Conservation (phyloP, 1,139 yeast genomes). For the Taphrina sp. region DNA sequence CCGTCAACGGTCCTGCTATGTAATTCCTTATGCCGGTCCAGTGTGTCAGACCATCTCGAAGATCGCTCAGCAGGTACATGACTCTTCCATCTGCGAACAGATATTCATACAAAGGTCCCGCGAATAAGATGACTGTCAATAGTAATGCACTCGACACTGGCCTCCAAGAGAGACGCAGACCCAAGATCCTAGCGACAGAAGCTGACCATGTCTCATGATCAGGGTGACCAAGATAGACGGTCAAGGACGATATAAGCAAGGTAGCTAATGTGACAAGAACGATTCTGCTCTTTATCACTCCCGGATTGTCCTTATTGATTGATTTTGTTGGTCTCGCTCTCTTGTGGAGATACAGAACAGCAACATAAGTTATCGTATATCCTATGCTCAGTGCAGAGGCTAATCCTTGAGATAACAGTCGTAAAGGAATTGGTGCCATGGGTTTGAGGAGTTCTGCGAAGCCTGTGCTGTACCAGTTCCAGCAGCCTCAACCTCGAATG, state of each 20-base stretch:
- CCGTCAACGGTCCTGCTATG: constrained; percentile 73
- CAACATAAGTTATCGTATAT: constrained; percentile 43
- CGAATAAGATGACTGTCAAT: constrained; percentile 46
- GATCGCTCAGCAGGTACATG: too few species aligned
- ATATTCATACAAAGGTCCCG: constrained; percentile 60
- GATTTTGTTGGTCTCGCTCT: constrained; percentile 42
- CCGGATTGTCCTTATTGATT: constrained; percentile 42
- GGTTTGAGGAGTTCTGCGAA: too few species aligned
- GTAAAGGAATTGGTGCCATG: constrained; percentile 11
- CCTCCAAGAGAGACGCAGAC: constrained; percentile 31
- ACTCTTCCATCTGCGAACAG: constrained; percentile 41
- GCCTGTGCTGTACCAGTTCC: too few species aligned
- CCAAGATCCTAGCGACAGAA: constrained; percentile 36
- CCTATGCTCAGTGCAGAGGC: constrained; percentile 42
- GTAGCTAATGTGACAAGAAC: constrained; percentile 45
- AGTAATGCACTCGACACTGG: constrained; percentile 42
- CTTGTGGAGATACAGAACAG: constrained; percentile 42
- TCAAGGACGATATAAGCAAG: constrained; percentile 40
- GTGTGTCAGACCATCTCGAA: constrained; percentile 37
- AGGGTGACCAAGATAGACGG: constrained; percentile 45
- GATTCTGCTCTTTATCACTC: constrained; percentile 48
- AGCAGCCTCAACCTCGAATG: too few species aligned
- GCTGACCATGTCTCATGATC: constrained; percentile 33
- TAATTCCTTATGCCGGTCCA: constrained; percentile 35
- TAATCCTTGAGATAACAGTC: constrained; percentile 12